Conservation (phyloP, 352 stramenopile species). For the Globisporangium spiculum region DNA sequence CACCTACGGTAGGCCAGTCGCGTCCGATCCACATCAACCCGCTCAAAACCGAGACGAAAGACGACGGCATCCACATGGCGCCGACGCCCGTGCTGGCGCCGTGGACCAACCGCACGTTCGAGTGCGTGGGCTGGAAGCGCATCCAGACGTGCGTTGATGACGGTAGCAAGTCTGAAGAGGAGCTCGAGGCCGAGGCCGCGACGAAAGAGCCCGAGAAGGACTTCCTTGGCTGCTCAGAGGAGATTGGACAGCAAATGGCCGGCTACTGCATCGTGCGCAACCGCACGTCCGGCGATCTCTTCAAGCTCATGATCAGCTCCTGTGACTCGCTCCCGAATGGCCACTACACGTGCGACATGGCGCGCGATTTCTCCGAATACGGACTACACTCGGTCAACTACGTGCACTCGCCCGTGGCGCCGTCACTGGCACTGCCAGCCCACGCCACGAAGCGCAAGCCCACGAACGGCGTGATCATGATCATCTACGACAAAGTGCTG, state of each 20-base stretch:
- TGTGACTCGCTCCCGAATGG: conserved; percentile 71
- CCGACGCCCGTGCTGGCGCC: conserved; percentile 50
- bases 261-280: conserved; percentile 86
- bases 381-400: conserved; percentile 67
- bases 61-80: conserved; percentile 57
- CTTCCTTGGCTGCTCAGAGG: conserved; percentile 65
- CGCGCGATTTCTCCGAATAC: conserved; percentile 82
- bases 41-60: conserved; percentile 62
- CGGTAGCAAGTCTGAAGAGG: conserved; percentile 32
- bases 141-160: conserved; percentile 68
- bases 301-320: conserved; percentile 78
- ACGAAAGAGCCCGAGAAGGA: conserved; percentile 62
- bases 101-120: conserved; percentile 78
- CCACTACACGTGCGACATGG: conserved; percentile 80
- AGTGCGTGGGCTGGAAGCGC: conserved; percentile 85
- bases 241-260: conserved; percentile 69
- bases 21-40: conserved; percentile 75
- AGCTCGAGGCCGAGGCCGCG: conserved; percentile 15
- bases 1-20: conserved; percentile 49
- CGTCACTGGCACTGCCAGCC: conserved; percentile 59
- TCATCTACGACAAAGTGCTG: conserved; percentile 82
- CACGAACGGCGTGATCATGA: conserved; percentile 78
- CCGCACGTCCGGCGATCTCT: conserved; percentile 72
- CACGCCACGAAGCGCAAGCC: conserved; percentile 42
- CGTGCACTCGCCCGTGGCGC: conserved; percentile 63